Evolutionary conservation across 2,329 filamentous ascomycete genomes (phyloP), one percentile per base, ranked within the genome.

Genomic region (Fusarium metavorans): DNA sequence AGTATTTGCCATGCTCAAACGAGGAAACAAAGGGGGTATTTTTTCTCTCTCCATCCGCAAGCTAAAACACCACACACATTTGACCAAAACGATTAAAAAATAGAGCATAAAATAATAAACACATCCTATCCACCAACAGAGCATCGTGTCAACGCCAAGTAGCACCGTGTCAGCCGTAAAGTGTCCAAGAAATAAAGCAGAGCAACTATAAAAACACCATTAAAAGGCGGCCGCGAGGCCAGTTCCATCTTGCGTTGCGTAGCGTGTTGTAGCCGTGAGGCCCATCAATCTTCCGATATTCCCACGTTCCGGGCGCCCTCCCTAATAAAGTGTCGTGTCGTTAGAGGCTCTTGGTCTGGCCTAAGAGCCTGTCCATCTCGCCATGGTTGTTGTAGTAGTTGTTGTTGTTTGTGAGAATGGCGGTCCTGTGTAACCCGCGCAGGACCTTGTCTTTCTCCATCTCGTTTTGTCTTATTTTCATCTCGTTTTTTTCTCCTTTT

Each of bases 341-440:
- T 59, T 50, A 23, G 30, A 20, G 41, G 67, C 27, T 52, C 25
- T 6, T 32, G 75, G 67, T 30, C 58, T 43, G 50, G 72, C 69
- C 54, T 43, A 23, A 64, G 60, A 74, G 66, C 64, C 61, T 57
- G 57, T 63, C 43, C 64, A 60, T 60, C 34, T 68, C 54, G 57
- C 60, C 45, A 58, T 72, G 54, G 57, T 37, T 35, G 35, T 35
- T 37, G 20, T 32, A 57, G 14, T 35, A 57, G 14, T 35, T 57
- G 25, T 52, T 27, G 45, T 52, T 64, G 34, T 57, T 35, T 67
- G 59, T 63, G 66, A 74, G 71, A 65, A 65, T 70, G 64, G 77
- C 77, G 76, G 77, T 79, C 76, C 77, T 79, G 77, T 79, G 71
- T 77, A 75, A 76, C 77, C 77, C 77, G 77, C 77, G 72, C 73